Base-by-base conservation (phyloP, 371 early-diverging fungal species). In the Mucor circinelloides region DNA sequence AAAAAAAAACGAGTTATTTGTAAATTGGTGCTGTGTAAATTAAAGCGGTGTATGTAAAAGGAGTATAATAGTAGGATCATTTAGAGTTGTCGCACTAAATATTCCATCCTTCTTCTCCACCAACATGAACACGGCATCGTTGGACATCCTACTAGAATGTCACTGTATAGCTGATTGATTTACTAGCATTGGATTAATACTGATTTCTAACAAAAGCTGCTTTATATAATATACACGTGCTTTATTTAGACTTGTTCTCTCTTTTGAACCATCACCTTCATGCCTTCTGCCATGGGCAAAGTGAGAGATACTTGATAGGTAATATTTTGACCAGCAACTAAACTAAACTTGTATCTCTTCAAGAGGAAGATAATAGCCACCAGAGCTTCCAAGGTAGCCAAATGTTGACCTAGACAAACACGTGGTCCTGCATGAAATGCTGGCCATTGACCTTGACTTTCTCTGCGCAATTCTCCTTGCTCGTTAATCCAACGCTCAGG, bases 401-500 rank as follows among this genome's bases (percentile, higher is more conserved):
- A 72, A 3, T 77, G 79, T 48, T 83, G 81, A 19, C 80, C 90
- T n/a, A 91, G 72, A 63, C 93, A 92, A 21, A 88, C 80, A 21
- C 93, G 79, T 0, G 93, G 91, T 0, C 93, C 92, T 12, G 87
- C 89, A 63, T 90, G 87, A 73, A 90, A 90, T 2, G 78, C 81
- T 8, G 81, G 79, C 81, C 81, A 83, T 58, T 79, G 68, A 8
- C 81, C 81, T 67, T 73, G 76, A 15, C 69, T 64, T 38, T 78
- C 77, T 19, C 80, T 70, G 3, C 66, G 58, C 10, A 79, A 58
- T 42, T 80, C 75, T 15, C 82, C 75, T 15, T 78, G 70, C 4
- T 66, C 66, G 8, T 63, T 68, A 31, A 90, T 68, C 87, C 89
- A 91, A 10, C 91, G 79, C 57, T 90, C 90, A 8, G 91, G 91